These are phyloP conservation scores for Bipolaris gigantea DNA, from an alignment of 2,329 filamentous ascomycete species.

Conservation along the genomic window DNA sequence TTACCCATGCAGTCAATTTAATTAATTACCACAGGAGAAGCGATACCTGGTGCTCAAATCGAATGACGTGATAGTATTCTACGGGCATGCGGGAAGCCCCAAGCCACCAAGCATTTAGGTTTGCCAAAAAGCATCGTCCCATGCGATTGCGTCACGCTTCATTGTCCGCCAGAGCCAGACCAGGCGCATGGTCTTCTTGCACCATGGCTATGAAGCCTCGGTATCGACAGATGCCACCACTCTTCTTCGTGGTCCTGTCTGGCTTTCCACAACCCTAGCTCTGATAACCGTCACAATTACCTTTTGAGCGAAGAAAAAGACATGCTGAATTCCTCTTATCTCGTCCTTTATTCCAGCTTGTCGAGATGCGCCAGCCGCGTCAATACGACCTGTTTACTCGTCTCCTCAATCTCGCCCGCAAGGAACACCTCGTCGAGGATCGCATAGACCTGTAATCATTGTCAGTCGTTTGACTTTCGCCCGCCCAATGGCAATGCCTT, in stretches of 20 bases:
- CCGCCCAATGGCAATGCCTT: neutral
- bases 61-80: neutral
- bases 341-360: conserved; percentile 74
- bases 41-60: neutral
- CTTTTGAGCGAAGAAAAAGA: neutral
- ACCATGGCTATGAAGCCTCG: neutral
- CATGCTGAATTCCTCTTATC: neutral
- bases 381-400: conserved; percentile 95
- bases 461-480: conserved; percentile 14
- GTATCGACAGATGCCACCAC: neutral
- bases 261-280: neutral
- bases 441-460: conserved; percentile 72
- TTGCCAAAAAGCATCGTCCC: neutral
- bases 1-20: neutral
- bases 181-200: neutral
- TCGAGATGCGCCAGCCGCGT: conserved; percentile 93
- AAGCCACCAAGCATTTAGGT: neutral
- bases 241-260: neutral
- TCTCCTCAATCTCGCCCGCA: conserved; percentile 97
- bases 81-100: neutral
- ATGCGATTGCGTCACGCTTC: neutral
- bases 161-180: neutral
- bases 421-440: conserved; percentile 98
- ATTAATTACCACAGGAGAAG: neutral
- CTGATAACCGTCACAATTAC: neutral